Conservation (phyloP, 192 early-diverging fungal genomes). For the Coemansia sp. region DNA sequence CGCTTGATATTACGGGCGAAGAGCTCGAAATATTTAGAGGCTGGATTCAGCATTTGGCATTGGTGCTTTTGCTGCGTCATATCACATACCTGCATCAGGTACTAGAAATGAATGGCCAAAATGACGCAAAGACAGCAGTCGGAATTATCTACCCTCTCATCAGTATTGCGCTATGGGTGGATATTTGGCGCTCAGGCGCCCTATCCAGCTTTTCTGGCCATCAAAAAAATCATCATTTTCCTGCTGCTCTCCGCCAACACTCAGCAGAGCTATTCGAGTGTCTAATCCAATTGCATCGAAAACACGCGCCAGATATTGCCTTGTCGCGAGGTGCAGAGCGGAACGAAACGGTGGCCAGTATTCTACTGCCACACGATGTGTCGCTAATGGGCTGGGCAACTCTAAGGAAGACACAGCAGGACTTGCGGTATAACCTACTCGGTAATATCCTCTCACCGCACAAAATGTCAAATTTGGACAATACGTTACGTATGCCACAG, state of each 20-base stretch:
- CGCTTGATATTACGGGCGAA: neutral
- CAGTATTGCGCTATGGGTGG: conserved; percentile 39
- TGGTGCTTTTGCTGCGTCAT: conserved; percentile 26
- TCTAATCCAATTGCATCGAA: conserved; percentile 11
- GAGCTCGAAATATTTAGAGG: neutral
- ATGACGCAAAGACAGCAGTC: neutral
- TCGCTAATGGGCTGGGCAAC: conserved; percentile 42
- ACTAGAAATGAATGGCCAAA: conserved; percentile 1
- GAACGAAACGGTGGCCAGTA: conserved; percentile 2
- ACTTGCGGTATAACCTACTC: conserved; percentile 20
- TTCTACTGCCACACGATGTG: conserved; percentile 38
- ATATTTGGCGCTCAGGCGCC: conserved; percentile 38
- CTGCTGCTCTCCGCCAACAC: neutral
- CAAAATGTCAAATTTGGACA: neutral
- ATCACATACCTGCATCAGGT: conserved; percentile 21
- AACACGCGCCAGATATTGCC: neutral
- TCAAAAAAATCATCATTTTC: neutral
- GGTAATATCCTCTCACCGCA: neutral
- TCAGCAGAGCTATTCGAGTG: conserved; percentile 13
- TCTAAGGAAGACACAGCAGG: conserved; percentile 19
- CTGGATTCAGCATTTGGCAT: conserved; percentile 33
- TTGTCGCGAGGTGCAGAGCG: neutral
- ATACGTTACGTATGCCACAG: neutral
- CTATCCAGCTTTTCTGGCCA: neutral
- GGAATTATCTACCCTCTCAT: conserved; percentile 21